These are phyloP conservation scores for Marasmius tenuissimus DNA, from an alignment of 1,284 basidiomycete species.

Conservation along the genomic window DNA sequence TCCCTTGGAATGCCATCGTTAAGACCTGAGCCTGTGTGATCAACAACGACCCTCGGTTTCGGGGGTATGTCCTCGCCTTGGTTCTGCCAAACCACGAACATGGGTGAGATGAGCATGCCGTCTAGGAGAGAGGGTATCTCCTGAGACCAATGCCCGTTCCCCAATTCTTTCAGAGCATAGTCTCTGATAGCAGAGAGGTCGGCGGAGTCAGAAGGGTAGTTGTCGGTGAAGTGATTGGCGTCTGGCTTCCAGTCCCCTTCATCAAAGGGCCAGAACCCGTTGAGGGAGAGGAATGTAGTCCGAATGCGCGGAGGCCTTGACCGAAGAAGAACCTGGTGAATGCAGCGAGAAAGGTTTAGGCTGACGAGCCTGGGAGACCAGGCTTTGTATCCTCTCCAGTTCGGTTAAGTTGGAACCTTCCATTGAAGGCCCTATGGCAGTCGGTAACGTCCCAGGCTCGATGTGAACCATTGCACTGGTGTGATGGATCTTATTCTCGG, in stretches of 20 bases:
- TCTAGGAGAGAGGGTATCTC: conserved; percentile 13
- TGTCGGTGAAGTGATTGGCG: conserved; percentile 8
- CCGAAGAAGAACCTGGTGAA: background rate
- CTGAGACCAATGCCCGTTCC: conserved; percentile 19
- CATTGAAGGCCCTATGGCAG: background rate
- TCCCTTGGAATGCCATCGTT: conserved; percentile 22
- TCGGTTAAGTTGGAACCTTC: background rate
- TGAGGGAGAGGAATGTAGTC: background rate
- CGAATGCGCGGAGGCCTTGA: too few species aligned
- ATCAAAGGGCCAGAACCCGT: conserved; percentile 26
- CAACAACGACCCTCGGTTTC: conserved; percentile 21
- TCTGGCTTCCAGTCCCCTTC: conserved; percentile 10
- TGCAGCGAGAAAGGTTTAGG: background rate
- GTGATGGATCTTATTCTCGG: too few species aligned
- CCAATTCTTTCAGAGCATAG: conserved; percentile 21
- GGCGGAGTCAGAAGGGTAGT: too few species aligned
- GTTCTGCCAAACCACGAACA: conserved; percentile 26
- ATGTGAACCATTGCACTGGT: too few species aligned
- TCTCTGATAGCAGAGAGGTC: conserved; percentile 19
- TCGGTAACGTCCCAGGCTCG: too few species aligned
- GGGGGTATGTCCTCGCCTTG: background rate
- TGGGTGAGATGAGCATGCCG: conserved; percentile 24
- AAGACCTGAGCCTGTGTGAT: conserved; percentile 23
- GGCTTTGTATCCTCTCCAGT: background rate
- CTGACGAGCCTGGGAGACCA: background rate